A percentile compares a stretch with the other conserved stretches of the same genome.
These are phyloP conservation scores for Spathaspora sp. DNA, from an alignment of 805 yeast species.

Conservation along the genomic window DNA sequence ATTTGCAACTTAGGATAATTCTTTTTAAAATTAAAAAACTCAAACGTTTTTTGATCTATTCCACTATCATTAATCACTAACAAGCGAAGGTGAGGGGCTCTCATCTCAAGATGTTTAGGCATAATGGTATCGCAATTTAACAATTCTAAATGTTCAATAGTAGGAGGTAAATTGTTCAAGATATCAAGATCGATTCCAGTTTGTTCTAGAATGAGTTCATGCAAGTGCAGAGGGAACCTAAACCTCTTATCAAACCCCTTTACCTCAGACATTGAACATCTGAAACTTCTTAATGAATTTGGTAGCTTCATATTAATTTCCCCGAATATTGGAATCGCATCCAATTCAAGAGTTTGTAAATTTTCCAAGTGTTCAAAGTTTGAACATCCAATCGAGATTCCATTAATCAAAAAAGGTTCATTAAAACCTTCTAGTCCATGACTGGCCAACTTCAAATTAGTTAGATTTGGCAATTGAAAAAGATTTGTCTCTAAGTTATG, in stretches of 20 bases:
- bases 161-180: background rate
- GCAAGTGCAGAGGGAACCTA: background rate
- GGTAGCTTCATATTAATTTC: background rate
- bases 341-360: background rate
- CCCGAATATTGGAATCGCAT: background rate
- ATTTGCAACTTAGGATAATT: background rate
- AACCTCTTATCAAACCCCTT: background rate
- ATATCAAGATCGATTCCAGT: background rate
- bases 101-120: background rate
- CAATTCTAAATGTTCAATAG: background rate
- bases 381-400: background rate
- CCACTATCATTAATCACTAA: background rate
- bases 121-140: background rate
- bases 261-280: background rate
- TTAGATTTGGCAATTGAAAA: constrained; percentile 1
- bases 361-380: background rate
- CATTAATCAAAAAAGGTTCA: background rate
- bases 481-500: background rate
- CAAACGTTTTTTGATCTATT: background rate
- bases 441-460: background rate
- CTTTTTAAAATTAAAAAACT: background rate
- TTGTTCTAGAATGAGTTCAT: background rate
- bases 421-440: background rate
- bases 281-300: background rate
- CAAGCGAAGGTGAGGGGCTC: background rate